Conservation (phyloP, 2,329 filamentous ascomycete genomes). For the Ceratocystis huliohia region DNA sequence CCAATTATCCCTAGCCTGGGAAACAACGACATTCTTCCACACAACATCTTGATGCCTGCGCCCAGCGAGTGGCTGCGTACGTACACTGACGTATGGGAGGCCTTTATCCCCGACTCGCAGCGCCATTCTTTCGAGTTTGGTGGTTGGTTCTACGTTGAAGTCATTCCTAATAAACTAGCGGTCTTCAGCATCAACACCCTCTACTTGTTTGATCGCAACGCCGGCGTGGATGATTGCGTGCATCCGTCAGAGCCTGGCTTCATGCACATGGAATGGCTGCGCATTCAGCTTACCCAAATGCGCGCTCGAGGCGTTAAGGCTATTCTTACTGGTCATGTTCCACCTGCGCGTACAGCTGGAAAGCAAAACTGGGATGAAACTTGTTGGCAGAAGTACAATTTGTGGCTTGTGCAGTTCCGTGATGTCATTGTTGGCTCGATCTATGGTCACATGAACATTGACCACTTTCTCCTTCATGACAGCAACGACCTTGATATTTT, state of each 20-base stretch:
- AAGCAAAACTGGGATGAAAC: constrained; percentile 92
- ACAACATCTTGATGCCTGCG: constrained; percentile 79
- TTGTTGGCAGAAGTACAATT: constrained; percentile 93
- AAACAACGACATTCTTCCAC: constrained; percentile 94
- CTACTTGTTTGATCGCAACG: constrained; percentile 90
- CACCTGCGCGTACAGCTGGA: constrained; percentile 70
- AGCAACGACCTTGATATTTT: constrained; percentile 57
- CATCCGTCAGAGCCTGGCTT: constrained; percentile 71
- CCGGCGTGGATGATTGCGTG: constrained; percentile 81
- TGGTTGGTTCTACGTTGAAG: constrained; percentile 90
- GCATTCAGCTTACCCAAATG: constrained; percentile 73
- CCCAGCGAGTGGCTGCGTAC: constrained; percentile 75
- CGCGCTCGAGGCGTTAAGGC: constrained; percentile 81
- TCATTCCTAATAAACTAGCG: constrained; percentile 70
- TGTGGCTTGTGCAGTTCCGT: constrained; percentile 82
- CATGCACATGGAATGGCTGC: constrained; percentile 91
- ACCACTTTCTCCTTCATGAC: constrained; percentile 91
- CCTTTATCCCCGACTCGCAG: constrained; percentile 85
- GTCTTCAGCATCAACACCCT: constrained; percentile 93
- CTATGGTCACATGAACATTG: constrained; percentile 97
- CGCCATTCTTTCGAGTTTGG: constrained; percentile 82
- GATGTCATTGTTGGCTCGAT: constrained; percentile 71
- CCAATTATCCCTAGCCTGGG: constrained; percentile 84
- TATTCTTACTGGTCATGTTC: constrained; percentile 87
- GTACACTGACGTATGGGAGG: constrained; percentile 67